These are phyloP conservation scores for Sequoiadendron giganteum DNA, from an alignment of 75 land plant species.

Conservation along the genomic window DNA sequence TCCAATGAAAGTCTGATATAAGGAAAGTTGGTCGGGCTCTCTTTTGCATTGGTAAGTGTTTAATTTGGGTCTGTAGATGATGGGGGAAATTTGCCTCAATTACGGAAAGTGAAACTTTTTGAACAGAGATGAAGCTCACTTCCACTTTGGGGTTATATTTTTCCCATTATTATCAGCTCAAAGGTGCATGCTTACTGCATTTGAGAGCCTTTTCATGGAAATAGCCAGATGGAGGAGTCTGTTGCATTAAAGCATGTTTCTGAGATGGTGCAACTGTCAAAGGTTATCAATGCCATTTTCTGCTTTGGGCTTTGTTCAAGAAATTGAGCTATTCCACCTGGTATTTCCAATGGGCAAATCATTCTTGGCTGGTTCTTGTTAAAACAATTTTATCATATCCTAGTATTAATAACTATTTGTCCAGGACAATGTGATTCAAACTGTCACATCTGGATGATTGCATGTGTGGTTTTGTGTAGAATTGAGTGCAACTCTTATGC, in stretches of 20 bases:
- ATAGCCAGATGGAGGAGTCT: neutral
- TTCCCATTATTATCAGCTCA: neutral
- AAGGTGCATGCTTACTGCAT: neutral
- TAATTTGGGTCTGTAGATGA: neutral
- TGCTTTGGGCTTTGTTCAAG: conserved; percentile 4
- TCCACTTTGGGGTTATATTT: neutral
- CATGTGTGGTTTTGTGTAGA: too few species aligned
- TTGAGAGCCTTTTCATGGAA: conserved; percentile 7
- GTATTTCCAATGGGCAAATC: conserved; percentile 11
- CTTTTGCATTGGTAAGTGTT: conserved; percentile 1
- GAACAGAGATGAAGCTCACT: neutral
- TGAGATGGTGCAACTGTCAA: conserved; percentile 1
- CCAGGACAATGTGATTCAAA: conserved; percentile 8
- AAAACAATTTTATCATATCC: conserved; percentile 5
- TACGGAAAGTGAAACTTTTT: conserved; percentile 8
- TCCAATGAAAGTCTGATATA: conserved; percentile 17
- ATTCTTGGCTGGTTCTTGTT: conserved; percentile 1
- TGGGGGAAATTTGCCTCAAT: neutral
- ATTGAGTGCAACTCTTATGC: neutral
- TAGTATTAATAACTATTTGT: neutral
- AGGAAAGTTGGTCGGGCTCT: conserved; percentile 4
- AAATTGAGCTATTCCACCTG: neutral
- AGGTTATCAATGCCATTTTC: neutral
- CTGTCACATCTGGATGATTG: neutral
- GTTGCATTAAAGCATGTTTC: conserved; percentile 1